These are phyloP conservation scores for Lentinula detonsa DNA, from an alignment of 768 basidiomycete species.

Conservation along the genomic window DNA sequence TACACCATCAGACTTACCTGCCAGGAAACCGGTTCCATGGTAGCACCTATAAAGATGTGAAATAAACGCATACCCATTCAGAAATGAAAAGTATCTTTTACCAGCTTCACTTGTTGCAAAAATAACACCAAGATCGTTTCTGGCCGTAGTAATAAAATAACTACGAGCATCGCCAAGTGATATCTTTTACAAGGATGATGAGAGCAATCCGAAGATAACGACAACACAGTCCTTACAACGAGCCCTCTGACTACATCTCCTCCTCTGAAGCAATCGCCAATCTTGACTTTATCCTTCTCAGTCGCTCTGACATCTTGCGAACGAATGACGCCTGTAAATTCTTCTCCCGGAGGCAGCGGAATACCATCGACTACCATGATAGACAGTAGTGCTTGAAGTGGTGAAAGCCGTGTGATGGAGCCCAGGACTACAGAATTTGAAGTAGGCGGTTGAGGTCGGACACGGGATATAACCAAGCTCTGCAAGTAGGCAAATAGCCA, in stretches of 20 bases:
- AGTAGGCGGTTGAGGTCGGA: constrained; percentile 68
- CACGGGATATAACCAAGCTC: constrained; percentile 58
- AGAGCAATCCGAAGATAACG: neutral
- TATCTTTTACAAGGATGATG: constrained; percentile 42
- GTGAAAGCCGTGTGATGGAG: constrained; percentile 75
- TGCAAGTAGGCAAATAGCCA: constrained; percentile 23
- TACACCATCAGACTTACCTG: constrained; percentile 23
- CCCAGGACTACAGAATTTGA: constrained; percentile 79
- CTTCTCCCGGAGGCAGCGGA: constrained; percentile 77
- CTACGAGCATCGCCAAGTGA: constrained; percentile 88
- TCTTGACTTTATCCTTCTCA: constrained; percentile 85
- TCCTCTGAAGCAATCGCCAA: constrained; percentile 86
- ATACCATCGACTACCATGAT: constrained; percentile 86
- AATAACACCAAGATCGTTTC: constrained; percentile 87
- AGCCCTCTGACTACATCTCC: constrained; percentile 86
- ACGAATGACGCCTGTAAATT: constrained; percentile 86
- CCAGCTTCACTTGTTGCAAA: constrained; percentile 88
- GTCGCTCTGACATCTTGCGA: constrained; percentile 85
- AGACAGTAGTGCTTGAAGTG: constrained; percentile 74
- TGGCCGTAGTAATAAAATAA: constrained; percentile 87
- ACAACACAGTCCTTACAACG: constrained; percentile 50
- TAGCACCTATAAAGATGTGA: constrained; percentile 44
- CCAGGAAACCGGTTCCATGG: constrained; percentile 86
- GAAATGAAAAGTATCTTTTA: constrained; percentile 21
- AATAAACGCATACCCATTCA: neutral